Evolutionary conservation across 345 rosid genomes (phyloP).

Genomic region (Sisymbrium altissimum): DNA sequence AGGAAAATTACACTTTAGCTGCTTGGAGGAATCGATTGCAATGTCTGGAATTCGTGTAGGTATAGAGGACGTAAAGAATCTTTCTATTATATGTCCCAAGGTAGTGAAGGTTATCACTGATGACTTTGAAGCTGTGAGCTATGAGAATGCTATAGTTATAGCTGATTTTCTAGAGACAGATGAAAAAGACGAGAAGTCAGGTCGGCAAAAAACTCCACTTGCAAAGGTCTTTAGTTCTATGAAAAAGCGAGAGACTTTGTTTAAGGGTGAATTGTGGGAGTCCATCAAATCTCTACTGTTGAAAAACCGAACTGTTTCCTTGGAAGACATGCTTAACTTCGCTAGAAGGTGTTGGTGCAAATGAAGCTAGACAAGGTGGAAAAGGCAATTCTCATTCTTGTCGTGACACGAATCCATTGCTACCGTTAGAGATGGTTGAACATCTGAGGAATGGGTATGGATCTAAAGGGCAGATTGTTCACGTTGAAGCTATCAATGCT

Average conservation of each 20-base stretch:
- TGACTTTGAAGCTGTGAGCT: conserved; percentile 32
- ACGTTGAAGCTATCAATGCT: conserved; percentile 60
- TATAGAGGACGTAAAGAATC: conserved; percentile 58
- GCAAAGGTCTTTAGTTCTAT: conserved; percentile 49
- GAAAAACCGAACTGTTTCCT: conserved; percentile 43
- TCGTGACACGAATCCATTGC: conserved; percentile 52
- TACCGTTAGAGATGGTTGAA: conserved; percentile 68
- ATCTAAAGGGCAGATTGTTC: conserved; percentile 76
- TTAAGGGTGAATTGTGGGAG: conserved; percentile 49
- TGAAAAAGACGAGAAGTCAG: conserved; percentile 29
- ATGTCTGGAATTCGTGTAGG: conserved; percentile 44
- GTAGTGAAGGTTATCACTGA: conserved; percentile 52
- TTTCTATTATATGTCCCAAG: conserved; percentile 70
- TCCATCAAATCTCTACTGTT: conserved; percentile 39
- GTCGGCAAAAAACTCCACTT: conserved; percentile 39
- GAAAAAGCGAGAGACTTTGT: conserved; percentile 61
- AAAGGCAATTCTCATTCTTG: conserved; percentile 41
- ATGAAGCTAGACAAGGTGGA: conserved; percentile 28
- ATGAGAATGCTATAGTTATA: conserved; percentile 45
- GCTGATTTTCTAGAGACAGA: conserved; percentile 37
- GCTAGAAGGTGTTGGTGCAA: conserved; percentile 36
- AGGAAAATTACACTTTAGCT: conserved; percentile 34
- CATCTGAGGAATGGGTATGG: conserved; percentile 76
- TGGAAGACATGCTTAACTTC: conserved; percentile 58
- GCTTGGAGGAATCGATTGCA: conserved; percentile 46